Conservation (phyloP, 805 yeast species). For the Scheffersomyces coipomensis region DNA sequence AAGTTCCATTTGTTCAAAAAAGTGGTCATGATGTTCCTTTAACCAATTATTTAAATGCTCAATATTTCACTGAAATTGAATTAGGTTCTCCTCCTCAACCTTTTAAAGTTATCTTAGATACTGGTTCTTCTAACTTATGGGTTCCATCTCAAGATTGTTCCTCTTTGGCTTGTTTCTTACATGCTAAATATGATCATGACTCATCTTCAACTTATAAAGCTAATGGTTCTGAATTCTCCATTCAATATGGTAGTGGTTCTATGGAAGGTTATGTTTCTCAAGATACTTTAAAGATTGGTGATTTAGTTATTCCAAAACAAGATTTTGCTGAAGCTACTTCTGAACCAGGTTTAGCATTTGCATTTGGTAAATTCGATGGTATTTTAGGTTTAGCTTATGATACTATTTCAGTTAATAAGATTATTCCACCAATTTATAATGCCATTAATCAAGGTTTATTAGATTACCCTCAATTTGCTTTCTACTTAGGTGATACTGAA, state of each 20-base stretch:
- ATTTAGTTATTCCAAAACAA: conserved; percentile 79
- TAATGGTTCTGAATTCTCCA: conserved; percentile 83
- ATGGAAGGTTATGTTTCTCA: conserved; percentile 90
- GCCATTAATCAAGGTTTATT: conserved; percentile 80
- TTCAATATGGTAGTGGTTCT: conserved; percentile 91
- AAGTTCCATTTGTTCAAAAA: conserved; percentile 42
- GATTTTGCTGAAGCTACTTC: conserved; percentile 96
- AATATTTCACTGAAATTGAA: conserved; percentile 87
- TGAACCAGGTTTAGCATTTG: conserved; percentile 97
- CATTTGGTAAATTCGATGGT: conserved; percentile 98
- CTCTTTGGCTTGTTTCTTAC: conserved; percentile 93
- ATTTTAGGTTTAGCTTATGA: conserved; percentile 93
- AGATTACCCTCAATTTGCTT: conserved; percentile 83
- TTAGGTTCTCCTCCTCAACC: conserved; percentile 92
- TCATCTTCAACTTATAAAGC: conserved; percentile 79
- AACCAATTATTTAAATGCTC: conserved; percentile 93
- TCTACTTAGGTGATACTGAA: conserved; percentile 79
- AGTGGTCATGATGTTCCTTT: conserved; percentile 74
- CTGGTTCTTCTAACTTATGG: conserved; percentile 98
- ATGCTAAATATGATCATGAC: conserved; percentile 83
- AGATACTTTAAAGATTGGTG: conserved; percentile 80
- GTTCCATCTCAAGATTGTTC: conserved; percentile 87
- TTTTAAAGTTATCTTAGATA: conserved; percentile 92
- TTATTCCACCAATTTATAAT: conserved; percentile 92
- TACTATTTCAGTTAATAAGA: conserved; percentile 81